phyloP scores from a whole-genome alignment of 306 rosid species.

The Datisca glomerata region DNA sequence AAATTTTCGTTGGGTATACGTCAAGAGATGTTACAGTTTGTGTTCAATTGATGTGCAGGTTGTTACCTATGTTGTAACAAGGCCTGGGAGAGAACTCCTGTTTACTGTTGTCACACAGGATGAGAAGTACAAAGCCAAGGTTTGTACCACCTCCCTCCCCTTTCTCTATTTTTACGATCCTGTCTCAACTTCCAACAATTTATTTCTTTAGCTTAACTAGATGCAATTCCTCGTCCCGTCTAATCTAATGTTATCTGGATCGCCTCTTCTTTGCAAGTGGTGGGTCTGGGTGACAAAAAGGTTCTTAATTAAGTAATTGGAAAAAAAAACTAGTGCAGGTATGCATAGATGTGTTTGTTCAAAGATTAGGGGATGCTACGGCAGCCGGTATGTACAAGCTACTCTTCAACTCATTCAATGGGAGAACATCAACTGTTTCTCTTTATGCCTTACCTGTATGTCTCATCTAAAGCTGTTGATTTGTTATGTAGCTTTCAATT shows the following conservation, averaged over 20 bases:
- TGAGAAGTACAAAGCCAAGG: conserved; percentile 97
- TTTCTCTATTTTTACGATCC: not conserved
- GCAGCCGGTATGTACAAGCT: conserved; percentile 94
- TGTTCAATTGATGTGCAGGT: conserved; percentile 40
- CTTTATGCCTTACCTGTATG: conserved; percentile 78
- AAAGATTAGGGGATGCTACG: conserved; percentile 91
- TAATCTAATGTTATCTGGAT: too few species aligned
- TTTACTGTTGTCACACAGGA: conserved; percentile 94
- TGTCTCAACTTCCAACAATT: too few species aligned
- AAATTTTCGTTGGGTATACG: too few species aligned
- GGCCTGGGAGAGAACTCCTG: conserved; percentile 93
- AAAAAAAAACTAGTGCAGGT: conserved; percentile 45
- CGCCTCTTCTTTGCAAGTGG: too few species aligned
- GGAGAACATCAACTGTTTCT: conserved; percentile 55
- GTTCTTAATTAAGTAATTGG: too few species aligned
- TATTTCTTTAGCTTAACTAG: too few species aligned
- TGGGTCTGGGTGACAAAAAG: too few species aligned
- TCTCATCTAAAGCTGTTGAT: conserved; percentile 6
- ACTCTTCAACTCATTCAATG: conserved; percentile 44
- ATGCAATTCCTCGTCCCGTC: too few species aligned
- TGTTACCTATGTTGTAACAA: conserved; percentile 78
- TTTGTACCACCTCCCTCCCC: conserved; percentile 9
- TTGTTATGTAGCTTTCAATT: not conserved
- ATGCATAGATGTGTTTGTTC: conserved; percentile 85
- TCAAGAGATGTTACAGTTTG: conserved; percentile 8